phyloP scores from a whole-genome alignment of 345 rosid genomes.

The Hypericum androsaemum region DNA sequence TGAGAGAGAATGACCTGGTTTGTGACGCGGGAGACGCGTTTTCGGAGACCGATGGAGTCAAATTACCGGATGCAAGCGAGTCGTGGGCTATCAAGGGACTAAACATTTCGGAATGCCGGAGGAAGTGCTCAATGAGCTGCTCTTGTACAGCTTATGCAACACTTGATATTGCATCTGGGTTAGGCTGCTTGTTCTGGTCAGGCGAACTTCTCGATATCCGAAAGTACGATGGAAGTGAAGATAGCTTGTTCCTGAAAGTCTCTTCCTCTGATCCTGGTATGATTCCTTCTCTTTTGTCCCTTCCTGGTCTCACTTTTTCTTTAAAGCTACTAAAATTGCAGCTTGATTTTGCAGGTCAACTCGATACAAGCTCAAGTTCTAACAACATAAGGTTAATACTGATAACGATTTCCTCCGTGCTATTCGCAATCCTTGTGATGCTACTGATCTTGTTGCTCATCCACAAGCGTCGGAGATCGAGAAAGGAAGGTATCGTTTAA shows the following conservation, averaged over 20 bases:
- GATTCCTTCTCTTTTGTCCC: neutral
- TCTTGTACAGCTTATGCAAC: neutral
- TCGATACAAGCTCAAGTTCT: too few relatives aligned
- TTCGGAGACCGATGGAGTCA: neutral
- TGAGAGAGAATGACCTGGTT: neutral
- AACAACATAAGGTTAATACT: too few relatives aligned
- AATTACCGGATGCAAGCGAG: neutral
- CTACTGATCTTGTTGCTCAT: too few relatives aligned
- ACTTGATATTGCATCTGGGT: neutral
- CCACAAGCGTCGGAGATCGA: too few relatives aligned
- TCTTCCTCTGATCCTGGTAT: neutral
- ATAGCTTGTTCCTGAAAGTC: neutral
- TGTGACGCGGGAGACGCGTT: neutral
- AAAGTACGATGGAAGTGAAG: neutral
- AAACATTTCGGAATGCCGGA: neutral
- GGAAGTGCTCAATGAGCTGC: too few relatives aligned
- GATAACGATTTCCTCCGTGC: too few relatives aligned
- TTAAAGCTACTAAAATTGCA: neutral
- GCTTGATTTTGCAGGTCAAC: neutral
- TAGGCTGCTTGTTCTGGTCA: neutral
- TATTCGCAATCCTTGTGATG: too few relatives aligned
- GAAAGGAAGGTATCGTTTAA: too few relatives aligned
- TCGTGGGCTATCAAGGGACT: neutral
- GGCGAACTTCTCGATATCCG: neutral
- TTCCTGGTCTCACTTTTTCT: too few relatives aligned